Evolutionary conservation across 371 early-diverging fungal genomes (phyloP).

Genomic region (Rhizopus sp.): DNA sequence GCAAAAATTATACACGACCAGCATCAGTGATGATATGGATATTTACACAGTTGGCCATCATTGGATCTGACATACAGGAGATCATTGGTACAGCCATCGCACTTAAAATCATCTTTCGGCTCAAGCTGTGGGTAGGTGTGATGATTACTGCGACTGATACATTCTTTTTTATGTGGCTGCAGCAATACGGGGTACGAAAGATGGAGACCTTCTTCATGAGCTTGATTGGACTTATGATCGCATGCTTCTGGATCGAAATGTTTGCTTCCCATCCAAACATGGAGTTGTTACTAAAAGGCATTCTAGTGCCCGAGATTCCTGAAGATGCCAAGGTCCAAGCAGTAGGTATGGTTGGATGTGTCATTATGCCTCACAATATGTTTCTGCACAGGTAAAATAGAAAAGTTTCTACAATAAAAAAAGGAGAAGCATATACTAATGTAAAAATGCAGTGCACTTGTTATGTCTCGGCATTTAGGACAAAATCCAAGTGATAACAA

Average conservation of each 20-base stretch:
- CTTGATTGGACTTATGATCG: constrained; percentile 65
- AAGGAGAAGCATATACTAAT: neutral
- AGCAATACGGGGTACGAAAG: constrained; percentile 66
- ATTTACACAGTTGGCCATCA: constrained; percentile 74
- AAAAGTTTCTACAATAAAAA: constrained; percentile 1
- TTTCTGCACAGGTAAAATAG: constrained; percentile 60
- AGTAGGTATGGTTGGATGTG: constrained; percentile 71
- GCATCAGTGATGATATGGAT: constrained; percentile 55
- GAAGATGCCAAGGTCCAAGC: constrained; percentile 62
- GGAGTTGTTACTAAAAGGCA: constrained; percentile 58
- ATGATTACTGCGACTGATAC: constrained; percentile 72
- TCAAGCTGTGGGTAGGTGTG: constrained; percentile 68
- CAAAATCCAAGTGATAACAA: constrained; percentile 45
- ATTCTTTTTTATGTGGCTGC: constrained; percentile 65
- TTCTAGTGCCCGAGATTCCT: constrained; percentile 61
- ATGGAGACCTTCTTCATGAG: constrained; percentile 68
- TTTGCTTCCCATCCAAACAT: constrained; percentile 56
- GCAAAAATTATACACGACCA: constrained; percentile 48
- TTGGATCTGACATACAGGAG: constrained; percentile 76
- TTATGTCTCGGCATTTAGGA: constrained; percentile 61
- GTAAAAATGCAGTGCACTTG: constrained; percentile 50
- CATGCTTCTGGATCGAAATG: constrained; percentile 74
- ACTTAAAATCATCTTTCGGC: constrained; percentile 60
- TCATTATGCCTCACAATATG: constrained; percentile 81
- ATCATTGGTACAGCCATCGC: constrained; percentile 80